These are phyloP conservation scores for Phaeosphaeriaceae sp. DNA, from an alignment of 2,329 filamentous ascomycete species.

Conservation along the genomic window DNA sequence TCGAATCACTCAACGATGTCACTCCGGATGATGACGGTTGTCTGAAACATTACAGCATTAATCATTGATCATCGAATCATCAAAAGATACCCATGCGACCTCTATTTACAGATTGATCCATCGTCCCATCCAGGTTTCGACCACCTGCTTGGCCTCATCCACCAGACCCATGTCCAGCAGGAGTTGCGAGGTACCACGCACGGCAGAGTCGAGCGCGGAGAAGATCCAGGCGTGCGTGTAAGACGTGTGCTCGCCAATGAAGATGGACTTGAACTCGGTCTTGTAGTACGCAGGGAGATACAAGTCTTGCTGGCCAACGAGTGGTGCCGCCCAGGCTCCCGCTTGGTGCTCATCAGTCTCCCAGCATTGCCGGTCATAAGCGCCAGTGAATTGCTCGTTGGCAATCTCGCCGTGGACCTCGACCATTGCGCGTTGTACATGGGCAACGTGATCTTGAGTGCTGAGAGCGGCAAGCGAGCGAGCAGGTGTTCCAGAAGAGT, in stretches of 20 bases:
- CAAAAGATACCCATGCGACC: neutral
- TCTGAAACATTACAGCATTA: neutral
- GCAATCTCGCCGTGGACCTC: conserved; percentile 70
- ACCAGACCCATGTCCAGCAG: conserved; percentile 70
- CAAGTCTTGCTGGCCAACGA: conserved; percentile 70
- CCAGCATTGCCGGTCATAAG: conserved; percentile 72
- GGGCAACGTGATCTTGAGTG: conserved; percentile 68
- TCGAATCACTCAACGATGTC: neutral
- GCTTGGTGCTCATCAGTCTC: conserved; percentile 65
- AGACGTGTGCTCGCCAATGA: conserved; percentile 70
- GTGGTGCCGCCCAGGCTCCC: conserved; percentile 68
- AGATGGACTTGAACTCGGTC: conserved; percentile 73
- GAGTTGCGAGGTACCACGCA: conserved; percentile 69
- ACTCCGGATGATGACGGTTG: neutral
- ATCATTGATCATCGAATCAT: neutral
- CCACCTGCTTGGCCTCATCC: conserved; percentile 71
- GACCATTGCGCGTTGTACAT: conserved; percentile 70
- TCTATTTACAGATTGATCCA: conserved; percentile 58
- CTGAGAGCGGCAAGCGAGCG: conserved; percentile 57
- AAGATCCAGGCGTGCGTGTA: conserved; percentile 77
- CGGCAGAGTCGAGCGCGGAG: conserved; percentile 70
- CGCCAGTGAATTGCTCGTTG: conserved; percentile 68
- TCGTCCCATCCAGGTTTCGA: conserved; percentile 72
- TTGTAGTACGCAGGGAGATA: conserved; percentile 77
- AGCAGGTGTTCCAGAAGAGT: conserved; percentile 58